Evolutionary conservation across 2,329 filamentous ascomycete genomes (phyloP).

Genomic region (Coleophoma crateriformis): DNA sequence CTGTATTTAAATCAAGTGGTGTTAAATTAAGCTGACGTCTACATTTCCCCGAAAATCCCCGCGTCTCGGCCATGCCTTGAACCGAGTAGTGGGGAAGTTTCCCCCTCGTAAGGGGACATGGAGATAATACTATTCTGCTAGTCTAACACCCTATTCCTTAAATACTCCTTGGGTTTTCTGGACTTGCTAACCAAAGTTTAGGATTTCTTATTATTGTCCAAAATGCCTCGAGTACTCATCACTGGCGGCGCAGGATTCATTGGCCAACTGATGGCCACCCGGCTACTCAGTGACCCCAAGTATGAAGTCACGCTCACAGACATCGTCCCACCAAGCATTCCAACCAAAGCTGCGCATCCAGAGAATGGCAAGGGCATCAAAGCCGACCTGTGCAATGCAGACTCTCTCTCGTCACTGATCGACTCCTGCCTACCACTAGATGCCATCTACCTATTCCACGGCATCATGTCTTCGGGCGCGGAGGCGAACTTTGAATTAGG

Average conservation of each 20-base stretch:
- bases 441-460: constrained; percentile 54
- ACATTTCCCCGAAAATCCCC: no score
- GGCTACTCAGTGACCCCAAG: constrained; percentile 44
- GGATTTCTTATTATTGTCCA: not conserved
- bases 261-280: constrained; percentile 52
- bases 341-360: constrained; percentile 27
- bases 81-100: no score
- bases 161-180: no score
- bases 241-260: constrained; percentile 62
- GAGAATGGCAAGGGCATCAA: constrained; percentile 21
- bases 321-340: constrained; percentile 45
- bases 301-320: constrained; percentile 48
- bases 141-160: no score
- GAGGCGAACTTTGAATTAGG: constrained; percentile 52
- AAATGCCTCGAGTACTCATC: constrained; percentile 44
- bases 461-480: constrained; percentile 57
- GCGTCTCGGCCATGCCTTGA: no score
- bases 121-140: no score
- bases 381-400: constrained; percentile 28
- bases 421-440: constrained; percentile 26
- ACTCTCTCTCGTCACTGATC: constrained; percentile 25
- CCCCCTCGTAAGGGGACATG: no score
- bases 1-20: no score
- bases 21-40: no score
- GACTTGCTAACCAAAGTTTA: no score